Percentiles rank a stretch among this genome's conserved stretches.
Conservation (phyloP, 306 rosid genomes). For the Gastrolobium bilobum region DNA sequence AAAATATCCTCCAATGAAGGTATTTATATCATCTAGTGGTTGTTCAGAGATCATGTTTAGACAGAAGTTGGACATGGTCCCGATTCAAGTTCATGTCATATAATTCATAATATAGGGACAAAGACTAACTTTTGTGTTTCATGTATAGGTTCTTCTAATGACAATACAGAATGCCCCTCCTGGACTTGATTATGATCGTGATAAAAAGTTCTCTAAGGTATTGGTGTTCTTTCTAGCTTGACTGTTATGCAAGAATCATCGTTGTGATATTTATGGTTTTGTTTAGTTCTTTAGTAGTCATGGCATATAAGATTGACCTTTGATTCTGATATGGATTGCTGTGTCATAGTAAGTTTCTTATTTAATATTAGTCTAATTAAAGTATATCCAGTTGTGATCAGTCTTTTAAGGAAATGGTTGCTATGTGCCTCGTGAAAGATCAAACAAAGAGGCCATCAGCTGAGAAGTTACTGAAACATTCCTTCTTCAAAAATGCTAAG, state of each 20-base stretch:
- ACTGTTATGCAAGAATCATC: neutral
- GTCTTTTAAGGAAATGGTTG: slow-evolving; percentile 97
- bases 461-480: slow-evolving; percentile 80
- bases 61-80: slow-evolving; percentile 9
- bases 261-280: neutral
- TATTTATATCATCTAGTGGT: slow-evolving; percentile 20
- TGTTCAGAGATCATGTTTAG: neutral
- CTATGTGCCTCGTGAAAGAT: slow-evolving; percentile 92
- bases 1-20: slow-evolving; percentile 66
- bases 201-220: slow-evolving; percentile 95
- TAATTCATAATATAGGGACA: neutral
- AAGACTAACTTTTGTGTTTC: slow-evolving; percentile 22
- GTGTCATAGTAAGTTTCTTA: slow-evolving; percentile 31
- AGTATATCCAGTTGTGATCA: slow-evolving; percentile 90
- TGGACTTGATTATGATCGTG: slow-evolving; percentile 94
- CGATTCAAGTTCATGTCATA: neutral
- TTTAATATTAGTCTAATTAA: slow-evolving; percentile 72
- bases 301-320: neutral
- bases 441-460: slow-evolving; percentile 87
- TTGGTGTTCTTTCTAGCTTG: slow-evolving; percentile 64
- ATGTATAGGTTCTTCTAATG: slow-evolving; percentile 82
- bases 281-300: neutral
- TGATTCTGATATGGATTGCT: slow-evolving; percentile 12
- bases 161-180: slow-evolving; percentile 97
- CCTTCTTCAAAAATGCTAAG: slow-evolving; percentile 77